These are phyloP conservation scores for Tricholoma flavovirens DNA, from an alignment of 768 basidiomycete genomes.

Conservation along the genomic window DNA sequence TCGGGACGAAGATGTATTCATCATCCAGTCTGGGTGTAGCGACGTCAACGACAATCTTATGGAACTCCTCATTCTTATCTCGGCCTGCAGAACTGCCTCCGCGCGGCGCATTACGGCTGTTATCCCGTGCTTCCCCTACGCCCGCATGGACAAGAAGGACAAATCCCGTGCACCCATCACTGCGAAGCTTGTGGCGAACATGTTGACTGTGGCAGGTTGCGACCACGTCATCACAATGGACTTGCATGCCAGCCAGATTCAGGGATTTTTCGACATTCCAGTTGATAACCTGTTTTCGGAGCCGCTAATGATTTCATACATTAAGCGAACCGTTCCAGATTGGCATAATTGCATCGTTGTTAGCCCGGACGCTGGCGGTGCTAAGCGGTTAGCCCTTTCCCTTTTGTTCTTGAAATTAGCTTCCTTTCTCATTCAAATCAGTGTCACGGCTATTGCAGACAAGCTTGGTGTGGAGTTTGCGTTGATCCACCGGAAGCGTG, in stretches of 20 bases:
- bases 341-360: slow-evolving; percentile 90
- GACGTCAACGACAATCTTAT: slow-evolving; percentile 96
- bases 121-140: slow-evolving; percentile 96
- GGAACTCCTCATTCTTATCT: slow-evolving; percentile 98
- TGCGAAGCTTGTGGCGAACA: slow-evolving; percentile 96
- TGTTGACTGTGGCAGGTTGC: slow-evolving; percentile 94
- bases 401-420: background rate
- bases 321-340: slow-evolving; percentile 78
- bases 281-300: slow-evolving; percentile 98
- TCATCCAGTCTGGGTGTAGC: slow-evolving; percentile 85
- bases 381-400: slow-evolving; percentile 77
- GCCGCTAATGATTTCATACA: slow-evolving; percentile 90
- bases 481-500: slow-evolving; percentile 87
- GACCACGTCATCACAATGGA: slow-evolving; percentile 99
- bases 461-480: slow-evolving; percentile 95
- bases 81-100: slow-evolving; percentile 95
- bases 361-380: slow-evolving; percentile 95
- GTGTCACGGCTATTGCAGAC: slow-evolving; percentile 92
- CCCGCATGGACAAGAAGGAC: slow-evolving; percentile 98
- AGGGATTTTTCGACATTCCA: slow-evolving; percentile 98
- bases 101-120: slow-evolving; percentile 95
- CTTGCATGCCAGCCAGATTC: slow-evolving; percentile 94
- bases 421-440: slow-evolving; percentile 25
- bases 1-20: slow-evolving; percentile 97
- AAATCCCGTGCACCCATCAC: slow-evolving; percentile 94